A percentile compares a stretch with the other conserved stretches of the same genome.
Conservation (phyloP, 2,329 filamentous ascomycete species). For the Aspergillus arachidicola region DNA sequence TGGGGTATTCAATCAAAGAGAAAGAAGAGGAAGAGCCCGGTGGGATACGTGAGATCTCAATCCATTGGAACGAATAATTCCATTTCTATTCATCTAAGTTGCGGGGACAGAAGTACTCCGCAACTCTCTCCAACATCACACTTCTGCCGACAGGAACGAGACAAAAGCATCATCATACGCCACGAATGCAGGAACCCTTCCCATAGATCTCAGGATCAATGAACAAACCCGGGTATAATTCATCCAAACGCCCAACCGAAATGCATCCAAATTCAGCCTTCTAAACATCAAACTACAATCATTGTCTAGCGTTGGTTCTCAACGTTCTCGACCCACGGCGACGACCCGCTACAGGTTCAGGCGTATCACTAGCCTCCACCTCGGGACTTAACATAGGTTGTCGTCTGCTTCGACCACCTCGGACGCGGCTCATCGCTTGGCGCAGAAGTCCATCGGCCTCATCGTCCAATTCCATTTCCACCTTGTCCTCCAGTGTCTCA, state of each 20-base stretch:
- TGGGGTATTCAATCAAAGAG: no score
- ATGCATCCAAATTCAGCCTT: conserved; percentile 16
- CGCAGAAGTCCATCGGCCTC: conserved; percentile 46
- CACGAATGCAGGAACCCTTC: conserved; percentile 8
- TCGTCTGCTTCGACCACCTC: conserved; percentile 24
- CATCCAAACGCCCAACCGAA: conserved; percentile 18
- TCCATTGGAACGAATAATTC: not conserved
- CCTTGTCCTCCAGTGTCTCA: conserved; percentile 33
- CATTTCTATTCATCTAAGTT: not conserved
- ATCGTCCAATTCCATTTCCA: conserved; percentile 46
- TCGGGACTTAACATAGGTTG: conserved; percentile 13
- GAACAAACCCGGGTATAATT: conserved; percentile 14
- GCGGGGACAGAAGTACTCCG: not conserved
- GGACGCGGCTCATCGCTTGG: conserved; percentile 40
- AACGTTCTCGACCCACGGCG: conserved; percentile 23
- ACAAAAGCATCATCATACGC: conserved; percentile 6
- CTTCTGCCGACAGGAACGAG: not conserved
- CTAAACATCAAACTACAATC: conserved; percentile 4
- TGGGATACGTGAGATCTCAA: not conserved
- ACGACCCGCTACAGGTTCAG: conserved; percentile 20
- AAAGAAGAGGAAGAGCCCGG: not conserved
- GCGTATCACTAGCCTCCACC: conserved; percentile 28
- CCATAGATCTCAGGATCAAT: conserved; percentile 1
- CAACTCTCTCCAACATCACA: not conserved
- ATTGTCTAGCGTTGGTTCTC: conserved; percentile 25